phyloP scores from a whole-genome alignment of 2,329 filamentous ascomycete genomes.

The Colletotrichum lindemuthianum region DNA sequence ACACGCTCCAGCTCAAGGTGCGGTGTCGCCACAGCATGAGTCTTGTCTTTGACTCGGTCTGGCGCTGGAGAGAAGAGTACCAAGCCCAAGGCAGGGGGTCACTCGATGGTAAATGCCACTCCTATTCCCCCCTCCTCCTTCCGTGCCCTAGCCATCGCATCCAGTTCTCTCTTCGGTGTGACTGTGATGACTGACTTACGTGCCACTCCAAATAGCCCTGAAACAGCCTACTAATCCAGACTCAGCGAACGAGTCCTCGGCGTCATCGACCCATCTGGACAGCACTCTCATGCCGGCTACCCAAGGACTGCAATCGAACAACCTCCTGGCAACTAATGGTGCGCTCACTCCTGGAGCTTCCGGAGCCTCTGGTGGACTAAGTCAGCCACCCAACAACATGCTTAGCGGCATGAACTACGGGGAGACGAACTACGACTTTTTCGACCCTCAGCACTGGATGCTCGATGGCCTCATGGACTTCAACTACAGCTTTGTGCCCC shows the following conservation, averaged over 20 bases:
- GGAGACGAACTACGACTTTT: constrained; percentile 83
- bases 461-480: constrained; percentile 86
- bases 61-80: constrained; percentile 86
- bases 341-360: constrained; percentile 62
- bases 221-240: constrained; percentile 90
- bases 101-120: constrained; percentile 71
- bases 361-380: constrained; percentile 42
- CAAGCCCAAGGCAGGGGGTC: constrained; percentile 75
- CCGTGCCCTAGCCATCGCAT: constrained; percentile 35
- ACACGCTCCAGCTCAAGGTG: constrained; percentile 82
- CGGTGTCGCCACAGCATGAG: constrained; percentile 87
- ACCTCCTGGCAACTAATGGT: constrained; percentile 60
- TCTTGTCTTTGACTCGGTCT: constrained; percentile 84
- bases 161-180: constrained; percentile 38
- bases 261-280: constrained; percentile 72
- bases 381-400: constrained; percentile 50
- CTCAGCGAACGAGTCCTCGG: constrained; percentile 77
- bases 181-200: constrained; percentile 41
- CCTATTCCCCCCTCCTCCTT: constrained; percentile 21
- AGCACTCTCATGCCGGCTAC: constrained; percentile 64
- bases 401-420: constrained; percentile 66
- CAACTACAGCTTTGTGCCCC: constrained; percentile 71
- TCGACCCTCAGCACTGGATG: constrained; percentile 94
- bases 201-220: constrained; percentile 62
- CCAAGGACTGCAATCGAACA: constrained; percentile 58